These are phyloP conservation scores for Graphiopsis chlorocephala DNA, from an alignment of 2,329 filamentous ascomycete genomes.

Conservation along the genomic window DNA sequence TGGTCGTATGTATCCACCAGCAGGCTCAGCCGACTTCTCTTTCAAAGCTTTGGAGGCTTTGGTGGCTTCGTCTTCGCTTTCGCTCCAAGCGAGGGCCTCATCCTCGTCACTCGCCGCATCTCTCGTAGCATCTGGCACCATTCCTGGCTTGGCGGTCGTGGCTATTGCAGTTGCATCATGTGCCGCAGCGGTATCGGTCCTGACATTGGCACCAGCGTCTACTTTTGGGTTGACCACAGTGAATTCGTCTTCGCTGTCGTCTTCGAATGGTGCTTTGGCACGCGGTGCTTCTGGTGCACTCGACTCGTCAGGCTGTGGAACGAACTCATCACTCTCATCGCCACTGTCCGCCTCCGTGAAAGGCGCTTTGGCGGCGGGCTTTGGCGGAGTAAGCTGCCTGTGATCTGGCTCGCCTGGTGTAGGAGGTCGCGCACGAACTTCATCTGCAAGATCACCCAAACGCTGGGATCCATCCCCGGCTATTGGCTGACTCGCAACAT, in stretches of 20 bases:
- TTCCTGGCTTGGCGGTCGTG: background rate
- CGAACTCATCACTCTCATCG: slow-evolving; percentile 18
- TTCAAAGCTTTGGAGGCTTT: slow-evolving; percentile 2
- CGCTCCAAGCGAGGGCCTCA: slow-evolving; percentile 51
- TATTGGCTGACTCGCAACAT: slow-evolving; percentile 19
- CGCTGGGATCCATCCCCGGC: background rate
- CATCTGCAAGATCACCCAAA: slow-evolving; percentile 47
- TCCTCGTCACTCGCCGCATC: slow-evolving; percentile 25
- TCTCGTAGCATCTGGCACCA: background rate
- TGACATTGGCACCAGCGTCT: no score
- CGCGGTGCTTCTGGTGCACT: background rate
- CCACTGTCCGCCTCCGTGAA: slow-evolving; percentile 20
- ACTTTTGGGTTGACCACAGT: background rate
- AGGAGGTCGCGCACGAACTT: slow-evolving; percentile 42
- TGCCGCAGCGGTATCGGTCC: background rate
- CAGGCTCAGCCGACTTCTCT: slow-evolving; percentile 12
- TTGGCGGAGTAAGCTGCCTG: background rate
- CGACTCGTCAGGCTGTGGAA: slow-evolving; percentile 3
- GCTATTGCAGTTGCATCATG: no score
- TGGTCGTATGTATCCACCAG: background rate
- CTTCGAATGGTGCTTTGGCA: background rate
- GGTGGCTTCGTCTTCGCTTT: slow-evolving; percentile 45
- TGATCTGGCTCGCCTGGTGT: slow-evolving; percentile 21
- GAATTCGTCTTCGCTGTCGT: background rate
- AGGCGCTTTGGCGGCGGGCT: slow-evolving; percentile 14